Base-by-base conservation (phyloP, 139 green algal species). In the Haematococcus sp. region DNA sequence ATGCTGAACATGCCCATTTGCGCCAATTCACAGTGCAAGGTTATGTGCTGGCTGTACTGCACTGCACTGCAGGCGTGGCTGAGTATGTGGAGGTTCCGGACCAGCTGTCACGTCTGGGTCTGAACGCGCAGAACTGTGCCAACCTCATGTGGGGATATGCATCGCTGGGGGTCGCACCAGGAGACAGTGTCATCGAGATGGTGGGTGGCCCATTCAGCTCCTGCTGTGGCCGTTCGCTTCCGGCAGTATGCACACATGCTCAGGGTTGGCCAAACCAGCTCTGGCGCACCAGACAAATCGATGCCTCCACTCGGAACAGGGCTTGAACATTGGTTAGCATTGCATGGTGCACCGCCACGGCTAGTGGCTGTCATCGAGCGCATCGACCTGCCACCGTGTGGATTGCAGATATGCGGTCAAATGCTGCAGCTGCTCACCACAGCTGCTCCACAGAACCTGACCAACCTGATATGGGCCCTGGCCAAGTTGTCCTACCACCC, bases 391-490 rank as follows among this genome's bases (percentile, higher is more conserved):
- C n/a, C n/a, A n/a, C n/a, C n/a, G n/a, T n/a, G n/a, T n/a, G n/a
- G n/a, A n/a, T n/a, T n/a, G 58, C 58, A 65, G 58, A 19, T 65
- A 4, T 65, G 58, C 15, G 58, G 17, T 19, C 19, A 15, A 5
- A 70, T 54, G 33, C 63, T 70, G 63, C 33, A 5, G 3, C 63
- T 52, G 20, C 32, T 70, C 31, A 3, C 19, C 3, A 31, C 19
- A 54, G 33, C 34, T 54, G 51, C 64, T 3, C 31, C 73, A 19
- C 87, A 92, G 84, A 84, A 87, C n/a, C 70, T 92, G 19, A 75
- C 63, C 71, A 92, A 92, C 76, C 81, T 86, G 43, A 28, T 87
- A 20, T 92, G 87, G 87, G 84, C 76, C 2, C 68, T 82, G 23
- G 76, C 66, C 72, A 92, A 92, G 40, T 35, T 81, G 31, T 34